Conservation (phyloP, 352 stramenopile genomes). For the Blastocystis sp. region DNA sequence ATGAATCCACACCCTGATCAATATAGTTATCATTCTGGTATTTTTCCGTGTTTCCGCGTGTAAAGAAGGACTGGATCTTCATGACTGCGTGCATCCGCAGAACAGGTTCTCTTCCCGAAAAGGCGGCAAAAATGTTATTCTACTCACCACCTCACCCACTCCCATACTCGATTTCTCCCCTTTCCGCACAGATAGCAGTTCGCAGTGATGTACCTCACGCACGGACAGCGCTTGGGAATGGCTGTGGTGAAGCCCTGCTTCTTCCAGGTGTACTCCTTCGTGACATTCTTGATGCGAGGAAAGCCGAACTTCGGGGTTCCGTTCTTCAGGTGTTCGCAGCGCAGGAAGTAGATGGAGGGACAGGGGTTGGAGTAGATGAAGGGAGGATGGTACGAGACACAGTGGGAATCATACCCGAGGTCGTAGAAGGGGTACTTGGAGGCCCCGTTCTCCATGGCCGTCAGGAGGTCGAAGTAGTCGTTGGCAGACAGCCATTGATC, state of each 20-base stretch:
- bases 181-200: constrained; percentile 61
- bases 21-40: constrained; percentile 62
- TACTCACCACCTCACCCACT: background rate
- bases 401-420: constrained; percentile 21
- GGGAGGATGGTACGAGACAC: constrained; percentile 38
- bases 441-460: background rate
- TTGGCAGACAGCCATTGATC: constrained; percentile 15
- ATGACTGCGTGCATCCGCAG: constrained; percentile 62
- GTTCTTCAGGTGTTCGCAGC: constrained; percentile 49
- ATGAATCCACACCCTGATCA: background rate
- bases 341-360: constrained; percentile 52
- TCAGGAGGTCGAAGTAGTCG: background rate
- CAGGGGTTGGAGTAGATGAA: constrained; percentile 58
- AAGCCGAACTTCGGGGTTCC: constrained; percentile 61
- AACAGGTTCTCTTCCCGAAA: constrained; percentile 47
- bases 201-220: constrained; percentile 53
- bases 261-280: constrained; percentile 61
- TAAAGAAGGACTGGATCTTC: constrained; percentile 22
- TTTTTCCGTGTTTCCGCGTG: constrained; percentile 32
- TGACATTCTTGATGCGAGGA: constrained; percentile 49
- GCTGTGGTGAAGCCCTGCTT: constrained; percentile 63
- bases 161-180: constrained; percentile 9
- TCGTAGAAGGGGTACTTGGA: constrained; percentile 27
- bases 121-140: constrained; percentile 33
- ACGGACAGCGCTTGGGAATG: constrained; percentile 54